Percentiles rank a stretch among this genome's conserved stretches.
These are phyloP conservation scores for Lactarius hengduanensis DNA, from an alignment of 768 basidiomycete genomes.

Conservation along the genomic window DNA sequence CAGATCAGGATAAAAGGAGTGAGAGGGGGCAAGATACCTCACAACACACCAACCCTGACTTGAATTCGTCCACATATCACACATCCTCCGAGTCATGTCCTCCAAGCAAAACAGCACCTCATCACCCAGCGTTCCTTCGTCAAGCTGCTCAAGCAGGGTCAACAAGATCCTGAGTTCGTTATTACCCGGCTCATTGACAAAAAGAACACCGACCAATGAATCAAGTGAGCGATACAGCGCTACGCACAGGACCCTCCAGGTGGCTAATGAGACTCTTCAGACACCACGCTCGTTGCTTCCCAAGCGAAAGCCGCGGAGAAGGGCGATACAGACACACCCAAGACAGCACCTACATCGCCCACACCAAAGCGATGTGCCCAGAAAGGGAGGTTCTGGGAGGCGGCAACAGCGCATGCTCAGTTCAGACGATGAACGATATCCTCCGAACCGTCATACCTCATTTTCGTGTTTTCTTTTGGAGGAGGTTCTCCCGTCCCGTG, in stretches of 20 bases:
- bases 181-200: background rate
- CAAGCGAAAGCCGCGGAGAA: background rate
- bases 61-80: background rate
- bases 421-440: background rate
- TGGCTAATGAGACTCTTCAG: background rate
- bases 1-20: background rate
- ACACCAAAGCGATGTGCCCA: background rate
- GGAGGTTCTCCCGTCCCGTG: background rate
- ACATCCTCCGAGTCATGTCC: background rate
- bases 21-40: background rate
- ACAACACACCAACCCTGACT: background rate
- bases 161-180: background rate
- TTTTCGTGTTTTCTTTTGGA: background rate
- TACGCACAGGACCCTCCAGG: background rate
- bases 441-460: background rate
- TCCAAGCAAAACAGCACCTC: no score
- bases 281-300: background rate
- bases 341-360: background rate
- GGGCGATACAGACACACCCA: background rate
- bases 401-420: background rate
- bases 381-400: background rate
- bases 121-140: background rate
- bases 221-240: constrained; percentile 6
- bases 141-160: background rate
- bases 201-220: background rate